Evolutionary conservation across 768 basidiomycete genomes (phyloP), one percentile per base, ranked within the genome.

Genomic region (Suillus sp.): DNA sequence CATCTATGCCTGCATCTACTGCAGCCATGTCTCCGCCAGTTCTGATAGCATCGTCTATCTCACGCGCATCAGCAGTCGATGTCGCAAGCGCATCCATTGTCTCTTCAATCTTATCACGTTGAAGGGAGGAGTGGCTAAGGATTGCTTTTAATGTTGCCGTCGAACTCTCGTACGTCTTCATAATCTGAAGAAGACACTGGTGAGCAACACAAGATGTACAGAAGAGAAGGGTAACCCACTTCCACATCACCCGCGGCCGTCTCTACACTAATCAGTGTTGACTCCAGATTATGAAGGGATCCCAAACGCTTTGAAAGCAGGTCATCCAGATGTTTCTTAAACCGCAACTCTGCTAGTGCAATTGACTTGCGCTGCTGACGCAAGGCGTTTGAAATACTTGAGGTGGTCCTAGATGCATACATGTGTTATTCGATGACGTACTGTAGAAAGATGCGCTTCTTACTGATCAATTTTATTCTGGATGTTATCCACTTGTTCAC

Each of bases 31-130:
- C 85, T 2, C 84, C 87, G 25, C 90, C 91, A 43, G 86, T 74
- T 63, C 82, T 81, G 54, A 98, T 86, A 3, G 88, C 86, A 35
- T 91, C 85, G 67, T 96, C 91, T 18, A 97, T 80, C 68, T 97
- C 95, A 43, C 81, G 81, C 48, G 93, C 92, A 69, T 95, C 88
- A 1, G 88, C 85, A 66, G 92, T 89, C 2, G 90, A 91, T 65
- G 91, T 90, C 0, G 92, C 89, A 68, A 99, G 81, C 10, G 88
- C 90, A 30, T 95, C 92, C 85, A 96, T 89, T 3, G 95, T 96
- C 67, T 86, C 83, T 62, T 96, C 92, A 54, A 99, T 86, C 57
- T 82, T 83, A 18, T 88, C 88, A n/a, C 86, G 83, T 65, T 89
- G 87, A 14, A 99, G 79, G 0, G 87, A 87, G 0, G 95, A 94